Evolutionary conservation across 306 rosid species (phyloP), one percentile per base, ranked within the genome.

Genomic region (Clitoria ternatea): DNA sequence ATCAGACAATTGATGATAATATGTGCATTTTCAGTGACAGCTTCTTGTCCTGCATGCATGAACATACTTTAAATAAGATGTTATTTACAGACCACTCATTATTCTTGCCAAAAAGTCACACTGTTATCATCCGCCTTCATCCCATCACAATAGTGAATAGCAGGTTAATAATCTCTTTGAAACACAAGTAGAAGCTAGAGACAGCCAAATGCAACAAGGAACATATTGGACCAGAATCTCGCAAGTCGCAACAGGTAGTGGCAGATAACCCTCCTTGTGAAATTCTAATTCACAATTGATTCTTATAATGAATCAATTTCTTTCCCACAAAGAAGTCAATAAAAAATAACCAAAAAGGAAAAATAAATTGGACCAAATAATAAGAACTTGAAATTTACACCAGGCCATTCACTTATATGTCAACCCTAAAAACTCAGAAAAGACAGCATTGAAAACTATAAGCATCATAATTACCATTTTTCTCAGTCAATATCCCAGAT

Each of bases 401-500:
- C 24, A 59, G 44, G 32, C 59, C 32, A 42, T 11, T 33, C 39
- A 24, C 56, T 33, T 9, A 61, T 29, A 12, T 61, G 48, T 61
- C 37, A 17, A 43, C 55, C 64, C 50, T 66, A 19, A 18, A 68
- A 26, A 23, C 29, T 45, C 20, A 27, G 67, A 62, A 37, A 39
- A 66, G 14, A 19, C 30, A 53, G 64, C 27, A 42, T 52, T 40
- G 59, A 63, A 55, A n/a, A 75, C 42, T 19, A 57, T 52, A 43
- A 42, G 37, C 53, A 70, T 75, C 10, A 62, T 50, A 63, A 80
- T 81, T 87, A 90, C 97, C 98, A 20, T 70, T 84, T 81, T 74
- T 89, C 66, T 89, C 91, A 0, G 88, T 94, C 81, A 94, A 71
- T 69, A 94, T 83, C 82, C 95, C 97, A 69, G 98, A 90, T 62